Evolutionary conservation across 768 basidiomycete genomes (phyloP).

Genomic region (Termitomyces sp.): DNA sequence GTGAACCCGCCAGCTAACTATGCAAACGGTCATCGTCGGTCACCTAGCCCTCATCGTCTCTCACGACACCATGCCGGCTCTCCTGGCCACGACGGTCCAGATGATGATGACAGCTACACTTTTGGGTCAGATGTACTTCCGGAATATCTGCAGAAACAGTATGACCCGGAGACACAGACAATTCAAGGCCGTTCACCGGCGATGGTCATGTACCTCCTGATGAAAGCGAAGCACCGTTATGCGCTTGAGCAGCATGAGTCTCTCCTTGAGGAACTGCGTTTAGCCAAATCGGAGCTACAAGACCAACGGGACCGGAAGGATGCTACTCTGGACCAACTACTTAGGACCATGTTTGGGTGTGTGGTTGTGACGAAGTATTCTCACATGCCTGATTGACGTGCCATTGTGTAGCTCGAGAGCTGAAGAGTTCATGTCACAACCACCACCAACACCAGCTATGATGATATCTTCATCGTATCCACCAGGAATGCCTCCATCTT

Average conservation of each 20-base stretch:
- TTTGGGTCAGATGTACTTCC: slow-evolving; percentile 46
- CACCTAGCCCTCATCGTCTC: slow-evolving; percentile 12
- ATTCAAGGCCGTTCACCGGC: slow-evolving; percentile 64
- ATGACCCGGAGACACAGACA: slow-evolving; percentile 54
- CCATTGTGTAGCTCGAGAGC: slow-evolving; percentile 14
- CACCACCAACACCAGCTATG: slow-evolving; percentile 11
- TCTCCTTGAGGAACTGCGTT: slow-evolving; percentile 59
- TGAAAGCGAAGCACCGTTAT: slow-evolving; percentile 76
- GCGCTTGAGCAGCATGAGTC: slow-evolving; percentile 62
- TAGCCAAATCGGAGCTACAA: slow-evolving; percentile 43
- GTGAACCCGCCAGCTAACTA: slow-evolving; percentile 9
- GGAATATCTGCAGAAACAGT: slow-evolving; percentile 40
- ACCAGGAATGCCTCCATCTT: background rate
- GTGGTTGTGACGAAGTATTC: slow-evolving; percentile 11
- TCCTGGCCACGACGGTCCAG: slow-evolving; percentile 13
- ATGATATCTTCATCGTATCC: slow-evolving; percentile 6
- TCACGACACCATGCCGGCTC: slow-evolving; percentile 6
- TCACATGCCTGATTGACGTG: background rate
- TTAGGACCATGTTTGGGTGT: slow-evolving; percentile 48
- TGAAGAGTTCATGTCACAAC: slow-evolving; percentile 18
- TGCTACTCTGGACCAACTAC: slow-evolving; percentile 45
- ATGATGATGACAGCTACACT: slow-evolving; percentile 34
- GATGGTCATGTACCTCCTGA: slow-evolving; percentile 63
- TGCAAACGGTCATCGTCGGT: slow-evolving; percentile 17
- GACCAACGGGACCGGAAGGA: slow-evolving; percentile 58